A percentile compares a stretch with the other conserved stretches of the same genome.
Evolutionary conservation across 257 asterid genomes (phyloP).

Genomic region (Perilla frutescens): DNA sequence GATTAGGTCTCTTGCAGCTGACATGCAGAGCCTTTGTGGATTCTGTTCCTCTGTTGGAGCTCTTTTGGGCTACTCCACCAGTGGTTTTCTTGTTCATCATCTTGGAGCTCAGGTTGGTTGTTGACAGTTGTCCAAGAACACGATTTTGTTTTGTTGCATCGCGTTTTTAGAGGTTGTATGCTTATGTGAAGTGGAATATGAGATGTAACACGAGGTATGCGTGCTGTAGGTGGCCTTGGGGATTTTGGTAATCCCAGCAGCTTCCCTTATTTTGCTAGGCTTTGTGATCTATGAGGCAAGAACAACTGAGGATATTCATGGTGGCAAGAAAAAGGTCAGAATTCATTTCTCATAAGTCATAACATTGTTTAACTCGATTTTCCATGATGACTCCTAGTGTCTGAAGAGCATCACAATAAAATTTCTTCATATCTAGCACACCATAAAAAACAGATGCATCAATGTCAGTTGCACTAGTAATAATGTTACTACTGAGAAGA

Average conservation of each 20-base stretch:
- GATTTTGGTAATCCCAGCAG: constrained; percentile 50
- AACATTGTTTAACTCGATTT: background rate
- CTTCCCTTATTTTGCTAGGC: constrained; percentile 43
- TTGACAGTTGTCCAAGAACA: background rate
- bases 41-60: constrained; percentile 62
- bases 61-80: constrained; percentile 66
- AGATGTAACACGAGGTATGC: background rate
- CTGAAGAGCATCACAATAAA: background rate
- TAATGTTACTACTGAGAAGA: too few species aligned
- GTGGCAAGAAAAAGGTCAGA: constrained; percentile 40
- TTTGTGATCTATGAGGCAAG: constrained; percentile 50
- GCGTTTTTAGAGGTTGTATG: background rate
- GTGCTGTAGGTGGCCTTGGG: constrained; percentile 47
- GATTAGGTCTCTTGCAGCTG: constrained; percentile 61
- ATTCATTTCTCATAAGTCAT: background rate
- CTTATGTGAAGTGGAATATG: background rate
- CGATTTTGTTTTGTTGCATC: background rate
- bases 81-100: constrained; percentile 69
- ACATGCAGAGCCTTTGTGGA: constrained; percentile 72
- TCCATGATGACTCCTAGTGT: background rate
- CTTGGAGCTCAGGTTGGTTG: constrained; percentile 64
- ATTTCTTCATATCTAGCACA: too few species aligned
- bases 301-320: constrained; percentile 33
- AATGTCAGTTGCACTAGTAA: background rate
- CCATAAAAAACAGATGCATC: too few species aligned